These are phyloP conservation scores for Camellia lanceoleosa DNA, from an alignment of 148 eudicot species.

Conservation along the genomic window DNA sequence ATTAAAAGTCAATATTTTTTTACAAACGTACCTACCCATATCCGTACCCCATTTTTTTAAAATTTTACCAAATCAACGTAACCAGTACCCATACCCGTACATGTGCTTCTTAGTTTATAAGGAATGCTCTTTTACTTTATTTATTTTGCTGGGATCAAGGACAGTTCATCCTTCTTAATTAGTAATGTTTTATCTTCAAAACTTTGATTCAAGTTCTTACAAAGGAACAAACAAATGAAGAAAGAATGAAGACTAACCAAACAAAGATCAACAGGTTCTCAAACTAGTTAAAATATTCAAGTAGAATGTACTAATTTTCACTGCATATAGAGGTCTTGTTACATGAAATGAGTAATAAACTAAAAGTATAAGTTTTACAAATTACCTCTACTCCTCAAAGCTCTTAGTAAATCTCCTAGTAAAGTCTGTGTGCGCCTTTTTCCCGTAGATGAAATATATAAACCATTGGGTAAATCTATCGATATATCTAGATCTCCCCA, in stretches of 20 bases:
- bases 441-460: conserved; percentile 59
- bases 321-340: neutral
- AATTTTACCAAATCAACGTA: too few relatives aligned
- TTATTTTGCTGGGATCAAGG: neutral
- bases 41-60: too few relatives aligned
- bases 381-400: conserved; percentile 64
- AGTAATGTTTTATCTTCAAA: neutral
- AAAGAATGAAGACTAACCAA: neutral
- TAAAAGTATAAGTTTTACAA: neutral
- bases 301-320: neutral
- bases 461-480: conserved; percentile 71
- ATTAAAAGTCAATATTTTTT: too few relatives aligned
- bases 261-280: neutral
- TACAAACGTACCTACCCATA: too few relatives aligned
- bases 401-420: conserved; percentile 56
- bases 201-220: neutral
- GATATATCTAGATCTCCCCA: conserved; percentile 97
- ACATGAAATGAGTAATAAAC: neutral
- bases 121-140: neutral
- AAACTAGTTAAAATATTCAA: too few relatives aligned
- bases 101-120: neutral
- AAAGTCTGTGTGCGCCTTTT: conserved; percentile 71
- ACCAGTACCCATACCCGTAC: too few relatives aligned
- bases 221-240: neutral
- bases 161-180: neutral